Conservation (phyloP, 1,284 basidiomycete genomes). For the Kwoniella shivajii region DNA sequence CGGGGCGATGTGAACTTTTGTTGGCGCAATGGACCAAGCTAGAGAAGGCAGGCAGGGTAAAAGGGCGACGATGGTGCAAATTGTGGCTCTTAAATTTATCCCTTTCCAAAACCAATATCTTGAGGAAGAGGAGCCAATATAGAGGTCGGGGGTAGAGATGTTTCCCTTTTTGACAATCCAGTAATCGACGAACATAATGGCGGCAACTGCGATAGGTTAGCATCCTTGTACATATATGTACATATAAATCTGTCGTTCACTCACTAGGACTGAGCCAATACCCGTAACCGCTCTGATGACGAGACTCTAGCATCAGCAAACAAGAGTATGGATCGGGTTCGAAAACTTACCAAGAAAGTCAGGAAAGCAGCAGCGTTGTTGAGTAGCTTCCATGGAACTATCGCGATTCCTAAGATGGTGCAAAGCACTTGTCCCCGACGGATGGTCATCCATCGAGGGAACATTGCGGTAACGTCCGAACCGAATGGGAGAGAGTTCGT, state of each 20-base stretch:
- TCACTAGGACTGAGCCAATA: constrained; percentile 13
- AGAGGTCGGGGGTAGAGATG: constrained; percentile 11
- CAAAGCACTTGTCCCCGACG: constrained; percentile 27
- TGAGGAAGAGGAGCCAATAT: not conserved
- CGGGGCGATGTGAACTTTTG: constrained; percentile 5
- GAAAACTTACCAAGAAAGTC: constrained; percentile 4
- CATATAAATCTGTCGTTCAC: not conserved
- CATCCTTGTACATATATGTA: not conserved
- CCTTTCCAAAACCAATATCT: constrained; percentile 19
- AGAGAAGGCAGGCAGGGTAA: constrained; percentile 22
- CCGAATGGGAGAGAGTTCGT: constrained; percentile 56
- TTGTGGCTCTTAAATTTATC: constrained; percentile 13
- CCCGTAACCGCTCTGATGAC: constrained; percentile 10
- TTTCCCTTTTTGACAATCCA: constrained; percentile 22
- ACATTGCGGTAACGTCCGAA: constrained; percentile 18
- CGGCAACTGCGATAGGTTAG: constrained; percentile 8
- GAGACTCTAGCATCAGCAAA: not conserved
- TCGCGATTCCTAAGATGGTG: constrained; percentile 8
- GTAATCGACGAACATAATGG: constrained; percentile 18
- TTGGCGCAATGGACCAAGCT: constrained; percentile 17
- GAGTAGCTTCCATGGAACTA: constrained; percentile 23
- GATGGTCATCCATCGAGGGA: constrained; percentile 26
- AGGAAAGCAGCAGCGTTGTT: constrained; percentile 14
- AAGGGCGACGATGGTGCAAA: constrained; percentile 15
- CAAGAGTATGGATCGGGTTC: not conserved